These are phyloP conservation scores for Colletotrichum shisoi DNA, from an alignment of 2,329 filamentous ascomycete species.

Conservation along the genomic window DNA sequence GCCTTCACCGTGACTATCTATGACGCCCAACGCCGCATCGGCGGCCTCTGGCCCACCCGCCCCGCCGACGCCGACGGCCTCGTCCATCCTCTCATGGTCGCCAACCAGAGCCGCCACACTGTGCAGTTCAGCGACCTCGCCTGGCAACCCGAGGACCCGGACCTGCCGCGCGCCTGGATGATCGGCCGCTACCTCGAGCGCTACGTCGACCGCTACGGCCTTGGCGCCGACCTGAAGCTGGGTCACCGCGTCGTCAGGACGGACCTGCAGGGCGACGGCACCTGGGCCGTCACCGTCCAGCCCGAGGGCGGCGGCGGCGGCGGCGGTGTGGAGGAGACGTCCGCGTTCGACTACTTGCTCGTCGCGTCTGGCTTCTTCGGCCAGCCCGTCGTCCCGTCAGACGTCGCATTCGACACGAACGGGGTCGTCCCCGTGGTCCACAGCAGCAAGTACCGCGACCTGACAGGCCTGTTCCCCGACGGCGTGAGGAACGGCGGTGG, in stretches of 20 bases:
- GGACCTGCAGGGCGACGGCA: conserved; percentile 47
- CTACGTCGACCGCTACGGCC: conserved; percentile 66
- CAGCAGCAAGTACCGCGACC: conserved; percentile 70
- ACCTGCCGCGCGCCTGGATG: conserved; percentile 80
- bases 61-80: conserved; percentile 59
- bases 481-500: conserved; percentile 51
- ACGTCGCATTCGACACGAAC: conserved; percentile 48
- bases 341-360: conserved; percentile 74
- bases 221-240: conserved; percentile 56
- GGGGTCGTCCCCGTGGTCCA: conserved; percentile 65
- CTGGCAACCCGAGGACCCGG: conserved; percentile 68
- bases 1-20: conserved; percentile 74
- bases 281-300: conserved; percentile 54
- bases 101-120: conserved; percentile 80
- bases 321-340: conserved; percentile 51
- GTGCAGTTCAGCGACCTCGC: conserved; percentile 76
- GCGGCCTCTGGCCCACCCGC: conserved; percentile 77
- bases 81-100: conserved; percentile 72
- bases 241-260: conserved; percentile 57
- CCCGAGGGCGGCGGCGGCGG: conserved; percentile 43
- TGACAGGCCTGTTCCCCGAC: conserved; percentile 57
- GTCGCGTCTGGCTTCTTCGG: conserved; percentile 82
- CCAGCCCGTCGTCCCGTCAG: conserved; percentile 60
- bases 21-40: conserved; percentile 70
- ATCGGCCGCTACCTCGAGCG: conserved; percentile 74